These are phyloP conservation scores for Crucibulum laeve DNA, from an alignment of 768 basidiomycete genomes.

Conservation along the genomic window DNA sequence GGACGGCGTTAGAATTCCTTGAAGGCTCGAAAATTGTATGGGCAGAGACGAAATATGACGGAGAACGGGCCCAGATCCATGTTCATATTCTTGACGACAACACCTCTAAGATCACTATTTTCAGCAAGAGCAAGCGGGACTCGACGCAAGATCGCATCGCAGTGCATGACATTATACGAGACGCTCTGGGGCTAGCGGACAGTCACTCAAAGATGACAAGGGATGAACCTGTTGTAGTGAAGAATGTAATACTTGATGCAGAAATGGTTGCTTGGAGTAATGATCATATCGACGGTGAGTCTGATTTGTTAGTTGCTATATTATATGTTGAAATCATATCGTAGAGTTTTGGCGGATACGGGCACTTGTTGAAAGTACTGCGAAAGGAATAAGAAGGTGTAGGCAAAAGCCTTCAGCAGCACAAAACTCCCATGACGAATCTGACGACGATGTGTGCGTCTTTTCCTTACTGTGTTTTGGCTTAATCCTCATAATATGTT, in stretches of 20 bases:
- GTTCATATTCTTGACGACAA: slow-evolving; percentile 42
- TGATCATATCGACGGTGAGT: slow-evolving; percentile 65
- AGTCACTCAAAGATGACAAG: not conserved
- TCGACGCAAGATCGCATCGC: slow-evolving; percentile 73
- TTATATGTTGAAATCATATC: not conserved
- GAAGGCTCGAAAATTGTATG: slow-evolving; percentile 46
- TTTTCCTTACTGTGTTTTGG: no score
- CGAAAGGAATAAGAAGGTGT: slow-evolving; percentile 43
- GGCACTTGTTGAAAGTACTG: slow-evolving; percentile 53
- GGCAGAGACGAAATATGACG: slow-evolving; percentile 94
- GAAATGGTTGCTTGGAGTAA: slow-evolving; percentile 88
- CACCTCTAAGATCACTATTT: slow-evolving; percentile 60
- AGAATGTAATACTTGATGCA: slow-evolving; percentile 63
- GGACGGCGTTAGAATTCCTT: slow-evolving; percentile 49
- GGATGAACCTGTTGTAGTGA: slow-evolving; percentile 16
- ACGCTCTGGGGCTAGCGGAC: slow-evolving; percentile 45
- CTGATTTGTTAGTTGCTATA: not conserved
- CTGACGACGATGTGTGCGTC: no score
- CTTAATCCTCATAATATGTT: no score
- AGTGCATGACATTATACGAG: slow-evolving; percentile 57
- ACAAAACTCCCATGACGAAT: no score
- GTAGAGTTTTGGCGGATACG: slow-evolving; percentile 77
- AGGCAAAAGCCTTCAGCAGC: slow-evolving; percentile 13
- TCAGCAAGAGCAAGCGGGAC: slow-evolving; percentile 84
- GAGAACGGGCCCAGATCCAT: slow-evolving; percentile 93